These are phyloP conservation scores for Mycena vitilis DNA, from an alignment of 768 basidiomycete genomes.

Conservation along the genomic window DNA sequence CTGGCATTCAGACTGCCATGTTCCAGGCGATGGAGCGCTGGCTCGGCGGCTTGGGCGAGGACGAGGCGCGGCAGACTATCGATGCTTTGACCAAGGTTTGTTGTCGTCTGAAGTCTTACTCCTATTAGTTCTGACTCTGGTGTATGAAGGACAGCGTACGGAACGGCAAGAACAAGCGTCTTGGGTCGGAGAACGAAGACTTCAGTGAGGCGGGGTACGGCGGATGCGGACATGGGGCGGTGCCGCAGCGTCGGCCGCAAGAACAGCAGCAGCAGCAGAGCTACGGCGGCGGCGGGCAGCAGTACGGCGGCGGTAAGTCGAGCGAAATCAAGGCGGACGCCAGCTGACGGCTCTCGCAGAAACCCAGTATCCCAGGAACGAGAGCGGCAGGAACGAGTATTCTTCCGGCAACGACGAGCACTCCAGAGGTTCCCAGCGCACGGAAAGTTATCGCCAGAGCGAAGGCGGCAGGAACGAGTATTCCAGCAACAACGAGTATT, in stretches of 20 bases:
- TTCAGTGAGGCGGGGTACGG: constrained; percentile 54
- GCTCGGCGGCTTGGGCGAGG: constrained; percentile 59
- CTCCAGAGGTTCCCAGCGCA: no score
- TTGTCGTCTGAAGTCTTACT: not conserved
- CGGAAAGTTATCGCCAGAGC: not conserved
- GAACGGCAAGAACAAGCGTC: constrained; percentile 67
- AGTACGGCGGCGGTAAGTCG: constrained; percentile 15
- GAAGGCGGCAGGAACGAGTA: constrained; percentile 9
- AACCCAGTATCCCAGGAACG: not conserved
- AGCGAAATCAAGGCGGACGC: not conserved
- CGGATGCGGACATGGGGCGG: constrained; percentile 45
- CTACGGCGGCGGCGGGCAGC: constrained; percentile 24
- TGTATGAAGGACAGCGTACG: constrained; percentile 61
- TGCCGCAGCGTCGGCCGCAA: constrained; percentile 26
- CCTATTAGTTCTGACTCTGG: not conserved
- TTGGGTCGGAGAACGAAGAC: constrained; percentile 57
- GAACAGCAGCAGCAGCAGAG: constrained; percentile 1
- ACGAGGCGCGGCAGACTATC: constrained; percentile 58
- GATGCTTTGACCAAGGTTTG: constrained; percentile 64
- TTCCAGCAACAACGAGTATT: constrained; percentile 13
- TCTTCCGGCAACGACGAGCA: no score
- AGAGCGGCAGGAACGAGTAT: no score
- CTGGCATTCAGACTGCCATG: constrained; percentile 70
- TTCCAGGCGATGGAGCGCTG: constrained; percentile 65
- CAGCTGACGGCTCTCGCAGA: not conserved